phyloP scores from a whole-genome alignment of 305 asterid species.

The Solanum hybrid region DNA sequence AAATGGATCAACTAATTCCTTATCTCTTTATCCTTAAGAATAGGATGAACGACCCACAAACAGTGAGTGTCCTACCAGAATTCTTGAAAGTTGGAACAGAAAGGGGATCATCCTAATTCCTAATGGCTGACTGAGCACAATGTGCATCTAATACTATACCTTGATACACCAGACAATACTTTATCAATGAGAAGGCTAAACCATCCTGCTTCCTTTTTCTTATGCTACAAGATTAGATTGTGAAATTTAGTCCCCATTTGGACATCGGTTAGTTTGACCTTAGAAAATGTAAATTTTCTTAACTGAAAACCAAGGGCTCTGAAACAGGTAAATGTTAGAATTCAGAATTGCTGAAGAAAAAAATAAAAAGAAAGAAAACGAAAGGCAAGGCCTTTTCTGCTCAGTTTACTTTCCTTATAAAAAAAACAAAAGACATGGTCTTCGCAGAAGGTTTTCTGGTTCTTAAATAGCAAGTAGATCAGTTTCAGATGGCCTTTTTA shows the following conservation, averaged over 20 bases:
- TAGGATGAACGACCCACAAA: not conserved
- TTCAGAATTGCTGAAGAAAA: not conserved
- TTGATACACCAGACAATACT: not conserved
- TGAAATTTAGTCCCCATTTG: not conserved
- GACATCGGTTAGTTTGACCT: not conserved
- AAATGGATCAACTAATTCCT: not conserved
- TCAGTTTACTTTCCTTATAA: not conserved
- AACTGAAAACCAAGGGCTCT: not conserved
- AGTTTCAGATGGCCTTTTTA: not conserved
- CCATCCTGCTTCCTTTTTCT: not conserved
- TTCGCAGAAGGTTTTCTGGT: not conserved
- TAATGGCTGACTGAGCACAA: not conserved
- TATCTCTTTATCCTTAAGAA: not conserved
- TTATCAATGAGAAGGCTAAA: not conserved
- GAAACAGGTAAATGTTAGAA: not conserved
- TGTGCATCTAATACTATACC: not conserved
- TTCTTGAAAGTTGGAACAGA: not conserved
- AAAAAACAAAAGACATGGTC: not conserved
- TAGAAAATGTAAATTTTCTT: not conserved
- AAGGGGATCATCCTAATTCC: not conserved
- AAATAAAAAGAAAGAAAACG: not conserved
- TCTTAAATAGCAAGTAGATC: not conserved
- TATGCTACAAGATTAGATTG: not conserved
- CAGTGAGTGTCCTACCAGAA: not conserved
- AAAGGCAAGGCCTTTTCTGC: not conserved